Evolutionary conservation across 2,329 filamentous ascomycete genomes (phyloP), one percentile per base, ranked within the genome.

Genomic region (Fusarium tanahbumbuense): DNA sequence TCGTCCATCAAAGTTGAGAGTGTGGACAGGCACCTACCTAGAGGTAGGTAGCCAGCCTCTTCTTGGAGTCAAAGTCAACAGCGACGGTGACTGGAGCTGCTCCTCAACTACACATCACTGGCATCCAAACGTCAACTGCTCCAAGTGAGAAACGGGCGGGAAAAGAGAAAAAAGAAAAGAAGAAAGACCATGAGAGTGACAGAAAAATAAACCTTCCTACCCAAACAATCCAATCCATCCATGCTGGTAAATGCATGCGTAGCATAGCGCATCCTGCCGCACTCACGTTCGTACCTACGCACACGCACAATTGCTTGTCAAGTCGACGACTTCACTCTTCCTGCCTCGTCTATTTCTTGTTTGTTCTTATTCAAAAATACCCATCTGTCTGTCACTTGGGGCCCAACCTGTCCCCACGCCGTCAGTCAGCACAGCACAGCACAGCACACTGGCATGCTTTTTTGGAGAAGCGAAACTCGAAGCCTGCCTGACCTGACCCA

Each of bases 241-340:
- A 70, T 76, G 68, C 73, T 70, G 73, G 64, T 71, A 70, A 72
- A 69, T 74, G 75, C 75, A 76, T 71, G 70, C 64, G 67, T 73
- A 67, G 67, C 71, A 72, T 71, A 67, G 67, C 64, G 62, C 71
- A 75, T 70, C 71, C 73, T 73, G 69, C 70, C 60, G 53, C 64
- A 56, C 59, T 40, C 49, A 70, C 55, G 42, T 60, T 59, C 46
- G 30, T 48, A 56, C 62, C 13, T 45, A 45, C 58, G 48, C 59
- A 42, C 50, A 63, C 54, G 22, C 59, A 62, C 25, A 64, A 46
- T 50, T 40, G 54, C 40, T 50, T 44, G 54, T 46, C 59, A 57
- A 58, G 50, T 64, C 40, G 58, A 58, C 52, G 45, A 32, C 61
- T 41, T 62, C 41, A 23, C 40, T 60, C 20, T 56, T 64, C 44